Percentiles rank a stretch among this genome's conserved stretches.
Conservation (phyloP, 2,329 filamentous ascomycete genomes). For the Scedosporium boydii region DNA sequence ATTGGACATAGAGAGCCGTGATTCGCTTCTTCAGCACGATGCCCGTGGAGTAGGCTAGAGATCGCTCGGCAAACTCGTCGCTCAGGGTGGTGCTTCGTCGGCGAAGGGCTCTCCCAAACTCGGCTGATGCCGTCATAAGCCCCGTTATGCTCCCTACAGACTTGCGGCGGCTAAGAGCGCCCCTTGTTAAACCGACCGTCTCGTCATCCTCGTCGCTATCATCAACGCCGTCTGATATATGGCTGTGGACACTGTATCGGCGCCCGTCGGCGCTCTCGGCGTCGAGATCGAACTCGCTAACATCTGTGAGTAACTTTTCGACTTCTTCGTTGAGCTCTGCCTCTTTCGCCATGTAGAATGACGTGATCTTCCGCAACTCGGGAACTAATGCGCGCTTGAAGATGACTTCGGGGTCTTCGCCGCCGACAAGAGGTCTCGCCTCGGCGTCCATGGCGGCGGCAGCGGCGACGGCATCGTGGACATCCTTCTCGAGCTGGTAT, state of each 20-base stretch:
- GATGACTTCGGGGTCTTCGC: slow-evolving; percentile 66
- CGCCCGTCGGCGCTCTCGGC: slow-evolving; percentile 28
- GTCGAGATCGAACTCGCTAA: slow-evolving; percentile 57
- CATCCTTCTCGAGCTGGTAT: slow-evolving; percentile 84
- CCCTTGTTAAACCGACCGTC: slow-evolving; percentile 41
- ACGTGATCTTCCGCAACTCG: slow-evolving; percentile 88
- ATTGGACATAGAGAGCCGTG: slow-evolving; percentile 76
- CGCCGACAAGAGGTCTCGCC: slow-evolving; percentile 69
- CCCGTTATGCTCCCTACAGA: slow-evolving; percentile 26
- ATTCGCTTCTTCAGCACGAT: slow-evolving; percentile 91
- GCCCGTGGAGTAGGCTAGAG: slow-evolving; percentile 53
- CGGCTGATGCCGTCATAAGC: slow-evolving; percentile 54
- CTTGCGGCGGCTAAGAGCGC: slow-evolving; percentile 25
- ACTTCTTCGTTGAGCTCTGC: slow-evolving; percentile 77
- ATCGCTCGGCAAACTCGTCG: slow-evolving; percentile 72
- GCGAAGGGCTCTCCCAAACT: slow-evolving; percentile 39
- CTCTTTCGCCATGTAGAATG: slow-evolving; percentile 87
- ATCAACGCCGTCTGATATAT: slow-evolving; percentile 49
- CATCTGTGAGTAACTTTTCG: slow-evolving; percentile 65
- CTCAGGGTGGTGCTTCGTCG: slow-evolving; percentile 58
- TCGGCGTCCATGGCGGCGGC: slow-evolving; percentile 61
- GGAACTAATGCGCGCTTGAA: slow-evolving; percentile 76
- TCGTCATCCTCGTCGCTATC: slow-evolving; percentile 57
- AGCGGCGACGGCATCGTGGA: slow-evolving; percentile 51
- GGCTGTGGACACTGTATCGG: slow-evolving; percentile 28